A percentile compares a stretch with the other conserved stretches of the same genome.
Evolutionary conservation across 768 basidiomycete genomes (phyloP).

Genomic region (Suillus cothurnatus): DNA sequence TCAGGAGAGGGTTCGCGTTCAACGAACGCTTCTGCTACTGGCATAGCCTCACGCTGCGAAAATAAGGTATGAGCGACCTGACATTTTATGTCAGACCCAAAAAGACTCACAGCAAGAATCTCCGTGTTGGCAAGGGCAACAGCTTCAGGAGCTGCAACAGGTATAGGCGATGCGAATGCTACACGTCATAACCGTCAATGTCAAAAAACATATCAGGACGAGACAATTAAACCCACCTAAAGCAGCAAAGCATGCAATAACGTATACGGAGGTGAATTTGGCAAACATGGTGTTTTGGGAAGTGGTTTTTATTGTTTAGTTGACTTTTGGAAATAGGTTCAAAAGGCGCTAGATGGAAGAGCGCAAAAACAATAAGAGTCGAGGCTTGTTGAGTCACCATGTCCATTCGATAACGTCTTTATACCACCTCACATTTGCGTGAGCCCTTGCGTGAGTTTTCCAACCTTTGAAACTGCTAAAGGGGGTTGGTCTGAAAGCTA

Average conservation of each 20-base stretch:
- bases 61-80: neutral
- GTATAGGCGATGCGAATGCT: constrained; percentile 33
- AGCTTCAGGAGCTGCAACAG: constrained; percentile 18
- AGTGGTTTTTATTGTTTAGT: constrained; percentile 31
- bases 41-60: constrained; percentile 16
- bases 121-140: neutral
- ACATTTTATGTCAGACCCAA: neutral
- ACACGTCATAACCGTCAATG: neutral
- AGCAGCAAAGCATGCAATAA: constrained; percentile 29
- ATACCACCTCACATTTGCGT: constrained; percentile 22
- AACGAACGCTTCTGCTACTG: constrained; percentile 12
- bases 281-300: constrained; percentile 26
- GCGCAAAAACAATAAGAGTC: constrained; percentile 35
- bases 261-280: constrained; percentile 31
- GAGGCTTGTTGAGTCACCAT: constrained; percentile 20
- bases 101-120: constrained; percentile 22
- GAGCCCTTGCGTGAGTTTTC: neutral
- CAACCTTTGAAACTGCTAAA: constrained; percentile 29
- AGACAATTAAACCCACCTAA: constrained; percentile 21
- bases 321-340: neutral
- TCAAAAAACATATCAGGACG: neutral
- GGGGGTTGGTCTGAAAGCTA: constrained; percentile 21
- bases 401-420: constrained; percentile 19
- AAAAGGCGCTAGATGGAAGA: constrained; percentile 7
- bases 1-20: constrained; percentile 17